Evolutionary conservation across 768 basidiomycete genomes (phyloP), one percentile per base, ranked within the genome.

Genomic region (Mycena alexandri): DNA sequence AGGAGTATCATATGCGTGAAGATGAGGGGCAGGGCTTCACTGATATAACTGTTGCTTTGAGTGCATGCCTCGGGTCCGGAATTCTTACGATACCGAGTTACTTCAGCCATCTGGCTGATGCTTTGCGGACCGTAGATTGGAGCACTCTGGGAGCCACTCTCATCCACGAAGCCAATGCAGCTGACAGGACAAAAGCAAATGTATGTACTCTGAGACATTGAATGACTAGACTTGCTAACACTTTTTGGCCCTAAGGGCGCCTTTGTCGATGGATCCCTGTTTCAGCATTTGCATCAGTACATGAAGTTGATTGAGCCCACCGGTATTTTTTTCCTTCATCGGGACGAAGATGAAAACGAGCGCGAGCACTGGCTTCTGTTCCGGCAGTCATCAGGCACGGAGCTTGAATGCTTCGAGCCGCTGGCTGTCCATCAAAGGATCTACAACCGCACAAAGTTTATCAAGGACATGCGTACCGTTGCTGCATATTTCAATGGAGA

Each of bases 291-390:
- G 34, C 3, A 19, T 8, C 38, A 60, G 17, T 60, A 60, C 19
- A 5, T 22, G 5, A 36, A 50, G 33, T n/a, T 14, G 1, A 25
- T 60, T 11, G 47, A 60, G 5, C 47, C 36, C 17, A 38, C 21
- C 16, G 33, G 5, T 4, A 10, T 59, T 36, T 6, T 60, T 29
- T 60, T 60, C 12, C 6, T 60, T 1, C 47, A 60, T 25, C 46
- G 36, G 2, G 58, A 60, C 21, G 58, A 60, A 25, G 57, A 59
- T 38, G 33, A 24, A 11, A 13, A 59, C 13, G 58, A 46, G 12
- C 34, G 58, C 8, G 58, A 50, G 14, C 58, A 60, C 12, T 60
- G 58, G 58, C 58, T 60, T 17, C 36, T 60, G 8, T 60, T 60
- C 9, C 33, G 34, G 3, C n/a, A 38, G 11, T 46, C 33, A 0